Conservation (phyloP, 225 moss, liverwort and hornwort species). For the Polytrichum formosum region DNA sequence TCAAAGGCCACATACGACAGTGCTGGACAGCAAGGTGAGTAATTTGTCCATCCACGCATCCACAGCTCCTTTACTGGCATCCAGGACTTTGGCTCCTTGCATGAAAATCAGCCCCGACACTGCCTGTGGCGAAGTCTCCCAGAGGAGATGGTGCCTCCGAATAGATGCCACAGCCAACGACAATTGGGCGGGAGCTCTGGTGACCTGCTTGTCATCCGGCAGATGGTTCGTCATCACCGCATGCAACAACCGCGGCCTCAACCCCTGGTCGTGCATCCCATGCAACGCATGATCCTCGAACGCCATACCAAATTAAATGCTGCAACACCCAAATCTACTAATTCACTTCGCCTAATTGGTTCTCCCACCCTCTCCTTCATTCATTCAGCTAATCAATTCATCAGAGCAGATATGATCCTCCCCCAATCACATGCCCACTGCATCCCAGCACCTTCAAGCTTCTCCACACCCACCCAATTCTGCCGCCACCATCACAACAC, state of each 20-base stretch:
- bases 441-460: too few species aligned
- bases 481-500: too few species aligned
- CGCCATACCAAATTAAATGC: constrained; percentile 40
- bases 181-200: constrained; percentile 80
- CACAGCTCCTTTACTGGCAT: constrained; percentile 77
- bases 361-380: too few species aligned
- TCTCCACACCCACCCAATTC: too few species aligned
- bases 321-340: too few species aligned
- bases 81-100: constrained; percentile 61
- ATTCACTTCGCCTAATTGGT: too few species aligned
- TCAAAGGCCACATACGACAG: constrained; percentile 64
- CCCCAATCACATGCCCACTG: too few species aligned
- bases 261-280: constrained; percentile 77
- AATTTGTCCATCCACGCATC: constrained; percentile 89
- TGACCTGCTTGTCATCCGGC: constrained; percentile 90
- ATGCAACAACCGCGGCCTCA: constrained; percentile 77
- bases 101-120: constrained; percentile 48
- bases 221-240: constrained; percentile 83
- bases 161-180: constrained; percentile 86
- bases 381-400: too few species aligned
- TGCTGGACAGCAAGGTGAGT: constrained; percentile 83
- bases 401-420: too few species aligned
- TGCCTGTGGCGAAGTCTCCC: constrained; percentile 60
- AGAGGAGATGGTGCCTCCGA: constrained; percentile 82
- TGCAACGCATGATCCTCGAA: constrained; percentile 68